Percentiles rank a stretch among this genome's conserved stretches.
Conservation (phyloP, 768 basidiomycete species). For the Pulveroboletus ravenelii region DNA sequence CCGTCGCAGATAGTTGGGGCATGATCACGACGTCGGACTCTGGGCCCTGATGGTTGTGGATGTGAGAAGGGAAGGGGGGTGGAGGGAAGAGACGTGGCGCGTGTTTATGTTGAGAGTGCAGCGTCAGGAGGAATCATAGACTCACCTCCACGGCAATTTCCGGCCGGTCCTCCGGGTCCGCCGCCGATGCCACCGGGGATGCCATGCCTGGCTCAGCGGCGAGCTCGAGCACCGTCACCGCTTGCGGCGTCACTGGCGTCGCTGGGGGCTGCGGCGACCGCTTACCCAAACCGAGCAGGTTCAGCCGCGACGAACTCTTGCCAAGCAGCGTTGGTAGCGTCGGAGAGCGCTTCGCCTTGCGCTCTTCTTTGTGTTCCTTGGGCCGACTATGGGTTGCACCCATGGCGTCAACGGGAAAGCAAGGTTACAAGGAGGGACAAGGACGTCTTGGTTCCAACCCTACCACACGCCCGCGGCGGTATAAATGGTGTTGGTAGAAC, state of each 20-base stretch:
- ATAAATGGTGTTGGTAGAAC: slow-evolving; percentile 19
- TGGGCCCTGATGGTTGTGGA: slow-evolving; percentile 14
- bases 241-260: slow-evolving; percentile 24
- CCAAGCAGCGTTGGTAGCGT: slow-evolving; percentile 22
- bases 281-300: slow-evolving; percentile 24
- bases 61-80: slow-evolving; percentile 1
- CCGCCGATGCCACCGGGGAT: slow-evolving; percentile 20
- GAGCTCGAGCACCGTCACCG: slow-evolving; percentile 5
- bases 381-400: slow-evolving; percentile 27
- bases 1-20: slow-evolving; percentile 34
- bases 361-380: slow-evolving; percentile 20
- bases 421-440: neutral
- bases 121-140: neutral
- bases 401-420: slow-evolving; percentile 13
- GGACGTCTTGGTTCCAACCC: slow-evolving; percentile 10
- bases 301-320: slow-evolving; percentile 28
- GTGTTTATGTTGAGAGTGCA: slow-evolving; percentile 11
- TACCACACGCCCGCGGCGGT: slow-evolving; percentile 6
- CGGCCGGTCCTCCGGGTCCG: slow-evolving; percentile 25
- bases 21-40: slow-evolving; percentile 17
- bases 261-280: slow-evolving; percentile 29
- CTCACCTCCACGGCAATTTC: slow-evolving; percentile 20
- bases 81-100: neutral
- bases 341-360: slow-evolving; percentile 20
- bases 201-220: slow-evolving; percentile 15